Evolutionary conservation across 208 protist species (phyloP).

Genomic region (Acanthamoeba royreba): DNA sequence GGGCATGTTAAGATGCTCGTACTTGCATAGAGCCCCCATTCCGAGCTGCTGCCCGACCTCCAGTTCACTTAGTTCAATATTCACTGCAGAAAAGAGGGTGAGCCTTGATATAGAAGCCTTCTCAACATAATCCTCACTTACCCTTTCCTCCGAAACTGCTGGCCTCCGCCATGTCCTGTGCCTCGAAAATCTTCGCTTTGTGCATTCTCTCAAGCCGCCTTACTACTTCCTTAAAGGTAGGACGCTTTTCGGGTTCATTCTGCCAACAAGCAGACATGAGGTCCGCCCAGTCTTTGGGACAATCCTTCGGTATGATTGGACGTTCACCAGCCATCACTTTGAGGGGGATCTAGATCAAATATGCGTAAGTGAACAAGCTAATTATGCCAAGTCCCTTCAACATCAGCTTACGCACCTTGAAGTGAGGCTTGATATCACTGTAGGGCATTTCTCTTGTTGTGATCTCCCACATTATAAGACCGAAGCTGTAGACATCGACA

Average conservation of each 20-base stretch:
- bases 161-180: background rate
- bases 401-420: background rate
- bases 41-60: background rate
- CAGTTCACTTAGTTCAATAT: background rate
- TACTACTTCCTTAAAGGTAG: background rate
- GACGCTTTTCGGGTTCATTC: background rate
- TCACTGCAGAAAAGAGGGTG: background rate
- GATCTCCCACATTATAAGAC: conserved; percentile 20
- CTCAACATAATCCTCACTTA: background rate
- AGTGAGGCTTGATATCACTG: conserved; percentile 23
- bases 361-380: background rate
- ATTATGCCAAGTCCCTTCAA: background rate
- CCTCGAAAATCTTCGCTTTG: background rate
- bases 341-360: background rate
- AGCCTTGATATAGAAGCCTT: background rate
- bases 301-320: background rate
- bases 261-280: background rate
- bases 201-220: background rate
- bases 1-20: too few relatives aligned
- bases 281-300: background rate
- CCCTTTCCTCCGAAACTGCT: background rate
- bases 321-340: conserved; percentile 9
- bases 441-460: conserved; percentile 3
- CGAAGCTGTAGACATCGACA: conserved; percentile 41
- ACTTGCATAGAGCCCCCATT: background rate